Conservation (phyloP, 2,329 filamentous ascomycete genomes). For the Claviceps monticola region DNA sequence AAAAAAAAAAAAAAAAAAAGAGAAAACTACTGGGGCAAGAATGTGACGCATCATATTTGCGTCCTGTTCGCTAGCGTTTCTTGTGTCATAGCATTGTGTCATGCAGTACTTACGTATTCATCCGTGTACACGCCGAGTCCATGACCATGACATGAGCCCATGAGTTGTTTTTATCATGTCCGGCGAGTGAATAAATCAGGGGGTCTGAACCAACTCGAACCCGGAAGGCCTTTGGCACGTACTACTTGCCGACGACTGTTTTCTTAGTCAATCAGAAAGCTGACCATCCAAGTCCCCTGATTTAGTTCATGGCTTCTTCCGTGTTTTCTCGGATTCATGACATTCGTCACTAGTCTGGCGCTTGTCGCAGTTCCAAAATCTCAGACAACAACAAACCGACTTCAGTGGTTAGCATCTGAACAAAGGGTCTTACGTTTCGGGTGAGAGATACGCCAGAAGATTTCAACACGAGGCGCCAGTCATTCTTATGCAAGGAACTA, state of each 20-base stretch:
- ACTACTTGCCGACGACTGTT: neutral
- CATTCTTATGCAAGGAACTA: too few relatives aligned
- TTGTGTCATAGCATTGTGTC: neutral
- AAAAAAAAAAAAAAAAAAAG: too few relatives aligned
- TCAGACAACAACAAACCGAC: too few relatives aligned
- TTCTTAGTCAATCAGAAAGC: neutral
- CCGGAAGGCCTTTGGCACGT: neutral
- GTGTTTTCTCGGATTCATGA: too few relatives aligned
- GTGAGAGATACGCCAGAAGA: too few relatives aligned
- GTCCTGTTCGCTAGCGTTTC: neutral
- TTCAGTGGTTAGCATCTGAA: too few relatives aligned
- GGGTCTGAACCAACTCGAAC: neutral
- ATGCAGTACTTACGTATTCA: neutral
- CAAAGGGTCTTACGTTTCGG: too few relatives aligned
- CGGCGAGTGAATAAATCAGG: neutral
- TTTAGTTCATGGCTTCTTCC: too few relatives aligned
- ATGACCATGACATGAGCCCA: neutral
- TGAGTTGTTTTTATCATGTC: neutral
- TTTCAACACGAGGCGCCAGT: too few relatives aligned
- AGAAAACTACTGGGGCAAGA: neutral
- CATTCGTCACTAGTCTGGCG: too few relatives aligned
- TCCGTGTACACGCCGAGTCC: neutral
- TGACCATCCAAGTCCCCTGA: neutral
- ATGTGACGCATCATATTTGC: constrained; percentile 2
- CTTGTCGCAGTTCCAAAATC: too few relatives aligned